phyloP scores from a whole-genome alignment of 2,329 filamentous ascomycete species.

The Phialocephala subalpina region DNA sequence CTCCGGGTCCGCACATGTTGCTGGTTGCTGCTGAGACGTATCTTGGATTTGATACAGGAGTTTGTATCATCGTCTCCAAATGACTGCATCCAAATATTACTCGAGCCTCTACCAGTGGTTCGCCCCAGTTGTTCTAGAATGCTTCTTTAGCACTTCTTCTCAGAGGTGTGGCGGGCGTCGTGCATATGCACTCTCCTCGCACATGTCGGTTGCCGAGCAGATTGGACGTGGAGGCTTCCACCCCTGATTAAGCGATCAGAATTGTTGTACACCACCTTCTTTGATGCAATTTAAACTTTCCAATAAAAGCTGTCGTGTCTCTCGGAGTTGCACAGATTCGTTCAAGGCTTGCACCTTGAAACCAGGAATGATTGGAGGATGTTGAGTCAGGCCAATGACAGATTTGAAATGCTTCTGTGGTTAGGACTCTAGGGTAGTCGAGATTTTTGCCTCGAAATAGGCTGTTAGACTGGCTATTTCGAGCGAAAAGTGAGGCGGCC shows the following conservation, averaged over 20 bases:
- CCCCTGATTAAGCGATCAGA: not conserved
- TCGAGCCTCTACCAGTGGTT: too few relatives aligned
- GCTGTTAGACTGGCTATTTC: not conserved
- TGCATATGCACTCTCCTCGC: too few relatives aligned
- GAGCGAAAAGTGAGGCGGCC: not conserved
- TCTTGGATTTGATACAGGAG: too few relatives aligned
- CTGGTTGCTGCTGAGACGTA: too few relatives aligned
- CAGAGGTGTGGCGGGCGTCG: too few relatives aligned
- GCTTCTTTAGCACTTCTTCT: too few relatives aligned
- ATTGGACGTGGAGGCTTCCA: not conserved
- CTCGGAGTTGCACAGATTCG: not conserved
- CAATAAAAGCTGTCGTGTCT: not conserved
- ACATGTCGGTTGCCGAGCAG: too few relatives aligned
- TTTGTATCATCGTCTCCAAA: too few relatives aligned
- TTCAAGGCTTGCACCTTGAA: not conserved
- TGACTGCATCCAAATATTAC: too few relatives aligned
- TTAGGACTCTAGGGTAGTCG: not conserved
- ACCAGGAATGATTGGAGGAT: not conserved
- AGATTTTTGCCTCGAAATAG: not conserved
- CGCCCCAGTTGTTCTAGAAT: too few relatives aligned
- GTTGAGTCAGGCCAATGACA: not conserved
- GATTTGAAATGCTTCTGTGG: not conserved
- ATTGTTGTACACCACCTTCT: not conserved
- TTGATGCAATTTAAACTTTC: not conserved
- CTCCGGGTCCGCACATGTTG: too few relatives aligned